A percentile compares a stretch with the other conserved stretches of the same genome.
Evolutionary conservation across 495 filamentous ascomycete genomes (phyloP).

Genomic region (Penicillium lagena): DNA sequence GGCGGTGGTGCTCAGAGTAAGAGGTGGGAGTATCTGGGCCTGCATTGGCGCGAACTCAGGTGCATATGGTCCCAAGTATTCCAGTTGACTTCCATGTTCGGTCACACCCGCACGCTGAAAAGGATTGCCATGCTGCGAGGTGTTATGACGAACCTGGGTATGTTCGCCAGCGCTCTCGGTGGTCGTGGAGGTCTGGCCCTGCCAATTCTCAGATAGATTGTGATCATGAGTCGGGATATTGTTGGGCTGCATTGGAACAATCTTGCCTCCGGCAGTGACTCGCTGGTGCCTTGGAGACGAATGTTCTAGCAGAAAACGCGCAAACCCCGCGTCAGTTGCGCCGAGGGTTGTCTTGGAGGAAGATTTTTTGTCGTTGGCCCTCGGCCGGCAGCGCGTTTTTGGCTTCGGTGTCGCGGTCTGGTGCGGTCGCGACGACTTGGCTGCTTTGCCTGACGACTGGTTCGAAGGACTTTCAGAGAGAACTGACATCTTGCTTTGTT

Average conservation of each 20-base stretch:
- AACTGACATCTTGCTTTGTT: neutral
- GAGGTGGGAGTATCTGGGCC: no score
- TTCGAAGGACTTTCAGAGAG: conserved; percentile 4
- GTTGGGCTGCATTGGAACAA: conserved; percentile 45
- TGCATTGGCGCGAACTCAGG: no score
- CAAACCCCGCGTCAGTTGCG: conserved; percentile 36
- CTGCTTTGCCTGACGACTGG: neutral
- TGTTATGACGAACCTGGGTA: no score
- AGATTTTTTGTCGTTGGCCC: conserved; percentile 16
- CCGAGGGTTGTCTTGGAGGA: conserved; percentile 9
- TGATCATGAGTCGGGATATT: conserved; percentile 15
- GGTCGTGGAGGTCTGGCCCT: neutral
- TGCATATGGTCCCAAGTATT: no score
- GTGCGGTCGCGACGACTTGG: neutral
- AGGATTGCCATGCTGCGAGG: no score
- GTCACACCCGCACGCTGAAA: no score
- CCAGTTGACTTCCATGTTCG: no score
- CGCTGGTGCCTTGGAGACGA: conserved; percentile 53
- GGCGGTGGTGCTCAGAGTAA: no score
- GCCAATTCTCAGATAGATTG: neutral
- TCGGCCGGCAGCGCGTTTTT: neutral
- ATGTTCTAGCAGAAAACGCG: conserved; percentile 51
- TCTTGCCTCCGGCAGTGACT: conserved; percentile 59
- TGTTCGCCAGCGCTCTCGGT: neutral
- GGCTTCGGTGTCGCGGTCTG: conserved; percentile 1